Evolutionary conservation across 345 rosid species (phyloP), one percentile per base, ranked within the genome.

Genomic region (Orychophragmus violaceus): DNA sequence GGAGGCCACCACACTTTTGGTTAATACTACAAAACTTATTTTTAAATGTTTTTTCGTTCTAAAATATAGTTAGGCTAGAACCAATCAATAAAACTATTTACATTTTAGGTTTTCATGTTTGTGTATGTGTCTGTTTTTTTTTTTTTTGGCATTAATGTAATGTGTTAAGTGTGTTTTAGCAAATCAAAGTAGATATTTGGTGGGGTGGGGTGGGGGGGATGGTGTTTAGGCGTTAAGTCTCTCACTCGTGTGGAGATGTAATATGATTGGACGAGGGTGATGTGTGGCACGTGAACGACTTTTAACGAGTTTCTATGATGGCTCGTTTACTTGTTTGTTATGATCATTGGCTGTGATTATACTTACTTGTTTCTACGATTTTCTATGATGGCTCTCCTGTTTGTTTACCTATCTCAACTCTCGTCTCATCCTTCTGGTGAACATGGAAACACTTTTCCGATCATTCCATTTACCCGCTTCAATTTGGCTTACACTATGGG

Each of bases 351-450:
- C 48, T 57, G 46, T 57, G 14, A 68, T 57, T 39, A 46, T 45
- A 23, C 57, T 35, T 57, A 57, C 57, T 27, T n/a, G n/a, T n/a
- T n/a, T n/a, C n/a, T n/a, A n/a, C n/a, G n/a, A n/a, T n/a, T n/a
- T n/a, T n/a, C n/a, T n/a, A n/a, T n/a, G n/a, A n/a, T 57, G 49
- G 46, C 64, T 64, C 72, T 16, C 72, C 46, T 45, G 64, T 68
- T 22, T 41, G 8, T n/a, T n/a, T 25, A 45, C 54, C 33, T 30
- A 66, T 10, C 42, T 11, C 54, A 14, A 18, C 32, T 3, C 8
- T 7, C 13, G 13, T 29, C 42, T 46, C 21, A 19, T 32, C 59
- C 36, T 24, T 37, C 27, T 53, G 17, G 11, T 28, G 28, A 19
- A 30, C 52, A 18, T 13, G 8, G 7, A 30, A 13, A 12, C 18